A percentile compares a stretch with the other conserved stretches of the same genome.
phyloP scores from a whole-genome alignment of 2,329 filamentous ascomycete species.

The Leptoxyphium fumago region DNA sequence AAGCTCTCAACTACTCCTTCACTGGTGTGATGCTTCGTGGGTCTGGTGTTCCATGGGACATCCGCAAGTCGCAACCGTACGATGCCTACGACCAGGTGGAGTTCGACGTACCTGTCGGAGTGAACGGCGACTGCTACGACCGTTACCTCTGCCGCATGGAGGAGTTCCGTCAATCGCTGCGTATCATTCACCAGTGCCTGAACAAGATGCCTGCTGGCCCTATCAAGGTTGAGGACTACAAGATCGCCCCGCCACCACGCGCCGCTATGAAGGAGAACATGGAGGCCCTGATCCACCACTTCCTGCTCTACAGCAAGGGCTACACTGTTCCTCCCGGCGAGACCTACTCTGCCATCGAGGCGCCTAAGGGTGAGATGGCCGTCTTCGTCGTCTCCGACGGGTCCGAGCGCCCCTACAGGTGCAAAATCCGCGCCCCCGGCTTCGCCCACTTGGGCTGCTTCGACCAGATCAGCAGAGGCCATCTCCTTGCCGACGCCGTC shows the following conservation, averaged over 20 bases:
- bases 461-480: slow-evolving; percentile 82
- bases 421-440: slow-evolving; percentile 91
- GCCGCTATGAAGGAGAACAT: slow-evolving; percentile 99
- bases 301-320: slow-evolving; percentile 96
- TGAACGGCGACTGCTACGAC: slow-evolving; percentile 98
- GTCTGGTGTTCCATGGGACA: slow-evolving; percentile 88
- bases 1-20: slow-evolving; percentile 96
- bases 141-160: slow-evolving; percentile 98
- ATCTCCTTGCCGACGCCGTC: slow-evolving; percentile 89
- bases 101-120: slow-evolving; percentile 91
- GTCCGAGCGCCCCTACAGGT: slow-evolving; percentile 89
- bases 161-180: slow-evolving; percentile 94
- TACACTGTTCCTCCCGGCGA: slow-evolving; percentile 94
- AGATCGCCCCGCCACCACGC: slow-evolving; percentile 89
- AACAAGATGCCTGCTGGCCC: slow-evolving; percentile 98
- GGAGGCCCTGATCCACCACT: slow-evolving; percentile 98
- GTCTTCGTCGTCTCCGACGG: slow-evolving; percentile 94
- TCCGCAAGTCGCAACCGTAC: slow-evolving; percentile 93
- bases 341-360: slow-evolving; percentile 95
- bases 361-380: slow-evolving; percentile 99
- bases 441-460: slow-evolving; percentile 92
- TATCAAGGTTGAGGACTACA: slow-evolving; percentile 95
- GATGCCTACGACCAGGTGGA: slow-evolving; percentile 97
- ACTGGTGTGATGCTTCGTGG: slow-evolving; percentile 96
- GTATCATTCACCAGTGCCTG: slow-evolving; percentile 96